Evolutionary conservation across 2,329 filamentous ascomycete species (phyloP), one percentile per base, ranked within the genome.

Genomic region (Colletotrichum sublineola): DNA sequence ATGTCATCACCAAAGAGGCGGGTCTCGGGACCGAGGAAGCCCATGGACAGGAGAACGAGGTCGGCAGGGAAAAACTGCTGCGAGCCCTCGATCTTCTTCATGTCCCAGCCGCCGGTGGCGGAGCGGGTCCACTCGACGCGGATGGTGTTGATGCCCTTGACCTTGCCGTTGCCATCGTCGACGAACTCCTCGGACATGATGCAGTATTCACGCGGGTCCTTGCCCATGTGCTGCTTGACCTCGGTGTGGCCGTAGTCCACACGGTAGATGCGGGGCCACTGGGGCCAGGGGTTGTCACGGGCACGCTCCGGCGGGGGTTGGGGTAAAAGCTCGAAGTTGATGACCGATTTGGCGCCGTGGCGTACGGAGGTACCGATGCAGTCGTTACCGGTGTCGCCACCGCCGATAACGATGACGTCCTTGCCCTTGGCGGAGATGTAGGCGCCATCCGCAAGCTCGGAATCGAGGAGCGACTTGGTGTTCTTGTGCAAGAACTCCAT

Each of bases 401-500:
- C 96, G 80, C 96, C 96, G 83, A 98, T 98, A 79, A 98, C 96
- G 74, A 98, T 90, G 69, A 98, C 96, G 80, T 98, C 87, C 89
- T 98, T 98, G 85, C 91, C 95, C 86, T 97, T 97, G 80, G 96
- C 96, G 24, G 94, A 96, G 80, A 98, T 96, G 84, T 98, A 98
- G 66, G 92, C 84, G 38, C 92, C 91, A 78, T 98, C 95, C 12
- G 88, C 87, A 38, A 98, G 90, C 80, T 94, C 91, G 15, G 95
- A 97, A 86, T 98, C 96, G 64, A 98, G 92, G 8, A 98, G 90
- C 38, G 95, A 97, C 88, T 98, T 98, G 81, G 96, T 98, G 87
- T 98, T 98, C 86, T 93, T 93, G 88, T 97, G 95, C 80, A 98
- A 83, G 88, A 98, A 98, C 83, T 97, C 92, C 96, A 98, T 98